Evolutionary conservation across 257 asterid genomes (phyloP), one percentile per base, ranked within the genome.

Genomic region (Lavandula angustifolia): DNA sequence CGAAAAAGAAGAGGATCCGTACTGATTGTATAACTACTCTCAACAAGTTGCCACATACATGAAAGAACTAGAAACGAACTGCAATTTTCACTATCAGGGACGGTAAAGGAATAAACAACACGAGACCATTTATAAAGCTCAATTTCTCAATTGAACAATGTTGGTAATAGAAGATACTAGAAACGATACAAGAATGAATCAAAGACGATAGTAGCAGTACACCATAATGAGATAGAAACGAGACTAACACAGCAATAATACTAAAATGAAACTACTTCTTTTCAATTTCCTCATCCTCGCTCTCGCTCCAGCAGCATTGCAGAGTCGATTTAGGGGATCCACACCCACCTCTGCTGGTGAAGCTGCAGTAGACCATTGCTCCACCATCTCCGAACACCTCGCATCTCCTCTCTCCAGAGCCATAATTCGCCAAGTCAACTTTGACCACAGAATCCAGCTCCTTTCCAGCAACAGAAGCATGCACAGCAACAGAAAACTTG

Each of bases 321-420:
- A 90, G 83, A 73, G 62, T 90, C 0, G 97, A 87, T 53, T 63
- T 79, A 0, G 97, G 97, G 27, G 95, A 90, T 7, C 84, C 84
- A 7, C 94, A 87, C 69, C 87, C 62, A 7, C 61, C 55, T 2
- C 43, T 29, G 73, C 78, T 79, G 0, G 67, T 64, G 64, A 81
- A 90, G 76, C 78, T 78, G 73, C 72, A 43, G 72, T 85, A 85
- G 37, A 75, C 31, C 1, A 83, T 43, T 3, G 88, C 76, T 18
- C 88, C 92, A 42, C 91, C 88, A 34, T 77, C 27, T 7, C 84
- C 84, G 5, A 80, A 75, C 68, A 49, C 78, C 67, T 83, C 82
- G 18, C 29, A 75, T 79, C 82, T 80, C 80, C 72, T 78, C 37
- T 74, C 88, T 32, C 78, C 96, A 44, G 83, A 71, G 5, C 3